phyloP scores from a whole-genome alignment of 345 rosid genomes.

The Pugionium cornutum region DNA sequence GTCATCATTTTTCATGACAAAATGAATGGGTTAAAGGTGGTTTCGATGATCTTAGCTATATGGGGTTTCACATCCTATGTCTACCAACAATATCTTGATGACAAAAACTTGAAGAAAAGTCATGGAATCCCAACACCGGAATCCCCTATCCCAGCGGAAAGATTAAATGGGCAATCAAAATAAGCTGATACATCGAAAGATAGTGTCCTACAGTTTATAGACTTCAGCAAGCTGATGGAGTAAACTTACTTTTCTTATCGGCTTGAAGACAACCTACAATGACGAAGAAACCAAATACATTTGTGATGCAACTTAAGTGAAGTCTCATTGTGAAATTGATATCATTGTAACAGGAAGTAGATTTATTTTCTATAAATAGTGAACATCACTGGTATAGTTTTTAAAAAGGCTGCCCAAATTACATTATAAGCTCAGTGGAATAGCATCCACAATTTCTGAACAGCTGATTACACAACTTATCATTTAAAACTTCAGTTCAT shows the following conservation, averaged over 20 bases:
- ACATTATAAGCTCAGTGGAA: constrained; percentile 10
- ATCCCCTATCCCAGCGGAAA: constrained; percentile 19
- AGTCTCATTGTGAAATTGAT: background rate
- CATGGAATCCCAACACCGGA: constrained; percentile 23
- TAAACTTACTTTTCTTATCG: constrained; percentile 11
- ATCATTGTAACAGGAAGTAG: constrained; percentile 28
- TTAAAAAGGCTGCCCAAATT: constrained; percentile 1
- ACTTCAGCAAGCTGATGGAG: constrained; percentile 5
- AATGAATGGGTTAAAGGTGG: constrained; percentile 63
- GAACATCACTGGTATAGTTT: constrained; percentile 3
- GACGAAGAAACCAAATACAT: constrained; percentile 4
- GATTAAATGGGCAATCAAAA: constrained; percentile 8
- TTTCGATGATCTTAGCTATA: constrained; percentile 59
- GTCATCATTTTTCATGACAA: constrained; percentile 58
- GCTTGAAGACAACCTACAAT: constrained; percentile 7
- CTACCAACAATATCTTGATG: constrained; percentile 46
- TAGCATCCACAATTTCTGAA: constrained; percentile 7
- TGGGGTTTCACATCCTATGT: constrained; percentile 62
- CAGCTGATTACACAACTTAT: constrained; percentile 10
- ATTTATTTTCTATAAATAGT: background rate
- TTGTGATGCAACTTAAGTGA: constrained; percentile 13
- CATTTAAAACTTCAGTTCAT: background rate
- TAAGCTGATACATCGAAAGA: background rate
- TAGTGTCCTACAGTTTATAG: background rate
- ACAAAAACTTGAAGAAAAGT: constrained; percentile 18